Percentiles rank a stretch among this genome's conserved stretches.
Conservation (phyloP, 352 stramenopile genomes). For the Hyaloperonospora brassicae region DNA sequence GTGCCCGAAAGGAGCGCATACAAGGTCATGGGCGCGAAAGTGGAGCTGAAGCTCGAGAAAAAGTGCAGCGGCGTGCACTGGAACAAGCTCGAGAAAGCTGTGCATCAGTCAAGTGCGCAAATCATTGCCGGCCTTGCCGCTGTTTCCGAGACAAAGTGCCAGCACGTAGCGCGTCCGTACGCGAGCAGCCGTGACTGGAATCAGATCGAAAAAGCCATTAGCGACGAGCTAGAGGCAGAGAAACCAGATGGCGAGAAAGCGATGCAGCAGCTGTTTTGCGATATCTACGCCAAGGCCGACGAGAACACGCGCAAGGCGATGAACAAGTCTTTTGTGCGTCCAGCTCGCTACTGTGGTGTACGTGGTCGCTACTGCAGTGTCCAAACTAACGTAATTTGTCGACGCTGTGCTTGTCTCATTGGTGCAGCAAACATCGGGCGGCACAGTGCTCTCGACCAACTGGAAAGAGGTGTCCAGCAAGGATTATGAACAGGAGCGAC, state of each 20-base stretch:
- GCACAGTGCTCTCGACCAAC: slow-evolving; percentile 88
- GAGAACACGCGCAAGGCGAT: slow-evolving; percentile 87
- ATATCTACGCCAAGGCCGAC: slow-evolving; percentile 90
- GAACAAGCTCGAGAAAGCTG: slow-evolving; percentile 64
- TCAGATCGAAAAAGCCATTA: slow-evolving; percentile 72
- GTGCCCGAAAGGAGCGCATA: slow-evolving; percentile 45
- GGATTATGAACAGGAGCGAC: slow-evolving; percentile 86
- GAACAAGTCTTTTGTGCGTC: slow-evolving; percentile 89
- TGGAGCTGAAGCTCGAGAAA: slow-evolving; percentile 84
- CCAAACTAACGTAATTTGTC: too few species aligned
- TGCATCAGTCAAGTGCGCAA: slow-evolving; percentile 36
- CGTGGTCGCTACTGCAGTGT: neutral
- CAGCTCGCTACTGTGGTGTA: neutral
- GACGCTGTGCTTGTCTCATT: neutral
- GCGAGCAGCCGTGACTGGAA: slow-evolving; percentile 85
- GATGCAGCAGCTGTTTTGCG: slow-evolving; percentile 87
- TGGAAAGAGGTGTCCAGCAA: slow-evolving; percentile 87
- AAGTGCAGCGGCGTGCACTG: slow-evolving; percentile 42
- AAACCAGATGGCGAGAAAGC: slow-evolving; percentile 89
- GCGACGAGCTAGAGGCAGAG: slow-evolving; percentile 73
- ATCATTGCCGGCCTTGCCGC: slow-evolving; percentile 46
- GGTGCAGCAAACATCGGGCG: slow-evolving; percentile 85
- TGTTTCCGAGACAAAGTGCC: slow-evolving; percentile 51
- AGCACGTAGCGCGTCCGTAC: slow-evolving; percentile 55
- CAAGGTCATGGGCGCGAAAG: slow-evolving; percentile 56